These are phyloP conservation scores for Brassica balearica DNA, from an alignment of 441 rosid genomes.

Conservation along the genomic window DNA sequence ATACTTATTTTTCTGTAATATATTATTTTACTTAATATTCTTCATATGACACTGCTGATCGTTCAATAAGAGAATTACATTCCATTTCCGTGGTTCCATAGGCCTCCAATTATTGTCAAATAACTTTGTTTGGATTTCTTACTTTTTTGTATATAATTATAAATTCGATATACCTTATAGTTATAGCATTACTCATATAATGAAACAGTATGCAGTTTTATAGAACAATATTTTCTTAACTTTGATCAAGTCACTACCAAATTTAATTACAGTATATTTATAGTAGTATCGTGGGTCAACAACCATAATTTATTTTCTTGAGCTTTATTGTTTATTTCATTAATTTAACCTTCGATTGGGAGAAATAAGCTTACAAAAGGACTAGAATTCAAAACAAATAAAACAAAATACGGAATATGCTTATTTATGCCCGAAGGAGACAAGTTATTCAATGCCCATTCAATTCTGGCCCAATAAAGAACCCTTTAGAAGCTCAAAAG, in stretches of 20 bases:
- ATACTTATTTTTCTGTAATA: slow-evolving; percentile 6
- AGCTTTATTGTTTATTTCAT: background rate
- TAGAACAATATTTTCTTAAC: background rate
- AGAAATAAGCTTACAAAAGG: background rate
- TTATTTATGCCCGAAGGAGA: background rate
- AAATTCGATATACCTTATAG: background rate
- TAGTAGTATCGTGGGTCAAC: background rate
- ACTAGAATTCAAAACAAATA: background rate
- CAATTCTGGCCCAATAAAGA: background rate
- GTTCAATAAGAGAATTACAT: slow-evolving; percentile 25
- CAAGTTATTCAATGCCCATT: background rate
- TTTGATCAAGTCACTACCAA: background rate
- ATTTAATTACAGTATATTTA: background rate
- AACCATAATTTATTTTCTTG: background rate
- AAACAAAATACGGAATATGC: background rate
- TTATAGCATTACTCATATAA: too few species aligned
- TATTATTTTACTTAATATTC: background rate
- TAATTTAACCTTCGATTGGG: background rate
- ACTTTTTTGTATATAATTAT: background rate
- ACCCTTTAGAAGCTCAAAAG: background rate
- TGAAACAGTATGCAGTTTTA: background rate
- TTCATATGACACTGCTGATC: slow-evolving; percentile 27
- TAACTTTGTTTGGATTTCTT: slow-evolving; percentile 14
- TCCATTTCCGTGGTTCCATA: slow-evolving; percentile 35
- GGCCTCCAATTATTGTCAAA: slow-evolving; percentile 26